phyloP scores from a whole-genome alignment of 2,329 filamentous ascomycete species.

The Trichoderma hamatum region DNA sequence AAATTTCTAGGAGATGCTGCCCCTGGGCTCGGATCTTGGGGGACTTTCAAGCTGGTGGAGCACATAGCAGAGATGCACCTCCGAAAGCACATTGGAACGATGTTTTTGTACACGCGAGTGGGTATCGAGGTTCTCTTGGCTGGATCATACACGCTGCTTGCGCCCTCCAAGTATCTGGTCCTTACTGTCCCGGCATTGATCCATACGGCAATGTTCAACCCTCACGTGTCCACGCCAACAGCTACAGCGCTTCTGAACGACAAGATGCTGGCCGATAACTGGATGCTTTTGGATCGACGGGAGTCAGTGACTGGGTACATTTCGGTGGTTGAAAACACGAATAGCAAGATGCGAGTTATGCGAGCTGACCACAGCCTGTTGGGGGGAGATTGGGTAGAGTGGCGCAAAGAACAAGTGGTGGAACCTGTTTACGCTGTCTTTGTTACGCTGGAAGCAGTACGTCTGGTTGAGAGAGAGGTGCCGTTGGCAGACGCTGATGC shows the following conservation, averaged over 20 bases:
- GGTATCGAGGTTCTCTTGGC: conserved; percentile 72
- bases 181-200: conserved; percentile 72
- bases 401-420: conserved; percentile 58
- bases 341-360: conserved; percentile 76
- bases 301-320: conserved; percentile 93
- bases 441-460: conserved; percentile 88
- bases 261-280: conserved; percentile 67
- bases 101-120: conserved; percentile 68
- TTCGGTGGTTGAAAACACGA: conserved; percentile 78
- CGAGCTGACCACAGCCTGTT: conserved; percentile 93
- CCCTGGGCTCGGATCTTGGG: conserved; percentile 68
- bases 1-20: conserved; percentile 63
- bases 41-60: conserved; percentile 61
- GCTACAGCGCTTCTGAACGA: conserved; percentile 66
- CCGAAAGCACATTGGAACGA: conserved; percentile 59
- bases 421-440: conserved; percentile 98
- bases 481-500: conserved; percentile 64
- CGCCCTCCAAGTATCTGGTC: conserved; percentile 69
- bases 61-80: conserved; percentile 45
- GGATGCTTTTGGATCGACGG: conserved; percentile 74
- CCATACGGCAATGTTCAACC: conserved; percentile 72
- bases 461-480: conserved; percentile 68
- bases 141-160: conserved; percentile 64
- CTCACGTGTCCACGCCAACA: conserved; percentile 66
- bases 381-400: conserved; percentile 83